These are phyloP conservation scores for Mortierella sp. DNA, from an alignment of 371 early-diverging fungal species.

Conservation along the genomic window DNA sequence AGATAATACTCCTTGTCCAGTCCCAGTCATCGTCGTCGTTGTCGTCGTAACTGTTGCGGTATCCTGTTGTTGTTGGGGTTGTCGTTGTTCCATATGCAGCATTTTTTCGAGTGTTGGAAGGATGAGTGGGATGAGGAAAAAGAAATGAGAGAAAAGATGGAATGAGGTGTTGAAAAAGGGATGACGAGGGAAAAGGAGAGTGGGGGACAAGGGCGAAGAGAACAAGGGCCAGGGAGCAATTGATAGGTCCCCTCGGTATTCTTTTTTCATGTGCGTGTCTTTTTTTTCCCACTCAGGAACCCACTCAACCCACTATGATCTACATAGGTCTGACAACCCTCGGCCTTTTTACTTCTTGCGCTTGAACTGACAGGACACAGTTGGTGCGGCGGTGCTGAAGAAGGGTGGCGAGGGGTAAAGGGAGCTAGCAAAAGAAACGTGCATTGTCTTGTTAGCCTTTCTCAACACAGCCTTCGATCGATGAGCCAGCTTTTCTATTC, in stretches of 20 bases:
- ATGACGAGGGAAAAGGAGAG: neutral
- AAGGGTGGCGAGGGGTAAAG: neutral
- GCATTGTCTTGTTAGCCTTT: neutral
- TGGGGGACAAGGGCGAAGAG: neutral
- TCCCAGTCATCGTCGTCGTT: neutral
- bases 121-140: neutral
- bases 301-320: too few relatives aligned
- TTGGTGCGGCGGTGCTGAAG: neutral
- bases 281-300: neutral
- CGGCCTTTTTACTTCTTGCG: neutral
- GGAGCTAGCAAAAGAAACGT: neutral
- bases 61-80: neutral
- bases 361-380: neutral
- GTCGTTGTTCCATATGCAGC: neutral
- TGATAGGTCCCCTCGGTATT: constrained; percentile 37
- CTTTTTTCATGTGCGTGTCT: neutral
- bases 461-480: neutral
- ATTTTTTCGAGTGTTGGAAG: neutral
- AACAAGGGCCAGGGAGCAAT: constrained; percentile 34
- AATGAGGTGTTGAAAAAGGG: neutral
- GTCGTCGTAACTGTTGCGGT: neutral
- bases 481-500: neutral
- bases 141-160: neutral
- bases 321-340: neutral
- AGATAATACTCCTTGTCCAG: neutral